phyloP scores from a whole-genome alignment of 805 yeast species.

The Pichia pseudocactophila region DNA sequence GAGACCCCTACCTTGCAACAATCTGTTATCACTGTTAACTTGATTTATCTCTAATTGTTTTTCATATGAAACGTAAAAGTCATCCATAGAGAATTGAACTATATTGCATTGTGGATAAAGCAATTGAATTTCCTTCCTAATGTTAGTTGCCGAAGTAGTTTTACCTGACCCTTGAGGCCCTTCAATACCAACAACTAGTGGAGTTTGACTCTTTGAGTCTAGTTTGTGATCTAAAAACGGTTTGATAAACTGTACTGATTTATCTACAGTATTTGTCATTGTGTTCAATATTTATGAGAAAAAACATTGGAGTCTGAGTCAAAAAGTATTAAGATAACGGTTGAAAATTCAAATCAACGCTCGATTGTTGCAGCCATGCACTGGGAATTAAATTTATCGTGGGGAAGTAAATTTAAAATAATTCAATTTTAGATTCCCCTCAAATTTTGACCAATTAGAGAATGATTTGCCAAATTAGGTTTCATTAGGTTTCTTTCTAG shows the following conservation, averaged over 20 bases:
- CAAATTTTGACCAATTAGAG: too few relatives aligned
- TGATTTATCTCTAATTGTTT: slow-evolving; percentile 45
- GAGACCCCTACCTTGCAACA: slow-evolving; percentile 70
- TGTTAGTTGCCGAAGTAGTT: slow-evolving; percentile 41
- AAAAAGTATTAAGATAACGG: too few relatives aligned
- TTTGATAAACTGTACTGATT: slow-evolving; percentile 15
- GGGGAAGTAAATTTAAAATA: too few relatives aligned
- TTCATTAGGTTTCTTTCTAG: too few relatives aligned
- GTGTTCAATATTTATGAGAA: too few relatives aligned
- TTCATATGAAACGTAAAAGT: slow-evolving; percentile 61
- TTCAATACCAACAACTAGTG: slow-evolving; percentile 44
- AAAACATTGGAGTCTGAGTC: too few relatives aligned
- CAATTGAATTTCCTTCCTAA: slow-evolving; percentile 28
- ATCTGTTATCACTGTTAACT: slow-evolving; percentile 28
- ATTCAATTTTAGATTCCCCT: too few relatives aligned
- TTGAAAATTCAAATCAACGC: too few relatives aligned
- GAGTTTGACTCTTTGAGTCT: slow-evolving; percentile 9
- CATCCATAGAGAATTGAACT: slow-evolving; percentile 69
- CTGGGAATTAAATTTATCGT: too few relatives aligned
- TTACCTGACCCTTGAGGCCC: slow-evolving; percentile 84
- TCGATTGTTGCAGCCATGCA: too few relatives aligned
- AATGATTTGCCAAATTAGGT: too few relatives aligned
- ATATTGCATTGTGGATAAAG: slow-evolving; percentile 31
- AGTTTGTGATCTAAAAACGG: slow-evolving; percentile 24
- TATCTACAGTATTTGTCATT: slow-evolving; percentile 1